Percentiles rank a stretch among this genome's conserved stretches.
These are phyloP conservation scores for Zopfia rhizophila DNA, from an alignment of 2,329 filamentous ascomycete species.

Conservation along the genomic window DNA sequence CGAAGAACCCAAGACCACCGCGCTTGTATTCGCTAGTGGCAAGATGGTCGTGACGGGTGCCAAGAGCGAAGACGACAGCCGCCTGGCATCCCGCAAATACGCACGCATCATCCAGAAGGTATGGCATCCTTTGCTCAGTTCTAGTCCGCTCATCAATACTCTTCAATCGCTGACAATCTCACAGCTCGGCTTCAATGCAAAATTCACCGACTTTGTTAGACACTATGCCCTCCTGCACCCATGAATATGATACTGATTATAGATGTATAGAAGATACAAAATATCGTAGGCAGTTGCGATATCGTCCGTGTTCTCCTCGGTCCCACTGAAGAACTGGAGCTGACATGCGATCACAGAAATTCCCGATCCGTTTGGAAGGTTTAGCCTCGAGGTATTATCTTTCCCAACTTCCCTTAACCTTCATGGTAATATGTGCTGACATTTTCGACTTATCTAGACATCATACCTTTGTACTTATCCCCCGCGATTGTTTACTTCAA, in stretches of 20 bases:
- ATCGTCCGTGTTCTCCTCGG: too few species aligned
- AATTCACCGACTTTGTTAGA: conserved; percentile 99
- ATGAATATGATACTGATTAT: neutral
- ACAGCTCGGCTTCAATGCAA: conserved; percentile 98
- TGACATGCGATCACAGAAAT: too few species aligned
- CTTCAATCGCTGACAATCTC: too few species aligned
- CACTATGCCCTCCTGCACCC: conserved; percentile 78
- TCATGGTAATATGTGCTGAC: too few species aligned
- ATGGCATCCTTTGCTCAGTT: too few species aligned
- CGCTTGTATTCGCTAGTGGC: conserved; percentile 95
- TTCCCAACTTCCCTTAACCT: too few species aligned
- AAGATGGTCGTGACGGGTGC: conserved; percentile 99
- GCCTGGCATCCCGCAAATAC: conserved; percentile 96
- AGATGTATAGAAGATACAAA: too few species aligned
- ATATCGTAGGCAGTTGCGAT: conserved; percentile 98
- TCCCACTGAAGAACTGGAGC: too few species aligned
- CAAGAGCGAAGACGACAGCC: conserved; percentile 97
- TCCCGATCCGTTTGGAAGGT: conserved; percentile 96
- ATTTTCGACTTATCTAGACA: too few species aligned
- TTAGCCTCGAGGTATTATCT: conserved; percentile 97
- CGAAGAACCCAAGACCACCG: conserved; percentile 99
- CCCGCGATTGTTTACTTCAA: too few species aligned
- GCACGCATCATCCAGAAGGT: conserved; percentile 99
- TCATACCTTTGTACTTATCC: too few species aligned
- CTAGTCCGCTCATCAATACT: too few species aligned